phyloP scores from a whole-genome alignment of 78 protist genomes.

The Planoprotostelium fungivorum region DNA sequence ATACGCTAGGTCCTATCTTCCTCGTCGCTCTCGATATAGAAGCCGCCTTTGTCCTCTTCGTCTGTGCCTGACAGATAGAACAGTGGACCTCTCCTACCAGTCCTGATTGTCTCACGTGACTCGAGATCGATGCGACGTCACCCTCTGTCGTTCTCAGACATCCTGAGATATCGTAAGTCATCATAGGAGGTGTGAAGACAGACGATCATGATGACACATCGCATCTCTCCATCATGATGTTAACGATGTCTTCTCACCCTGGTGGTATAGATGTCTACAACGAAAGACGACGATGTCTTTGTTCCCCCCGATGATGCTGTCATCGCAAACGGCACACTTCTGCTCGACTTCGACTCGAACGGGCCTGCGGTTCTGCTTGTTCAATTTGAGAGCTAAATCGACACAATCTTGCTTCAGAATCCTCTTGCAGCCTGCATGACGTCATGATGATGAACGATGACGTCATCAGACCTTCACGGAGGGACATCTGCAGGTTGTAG shows the following conservation, averaged over 20 bases:
- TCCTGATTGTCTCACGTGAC: neutral
- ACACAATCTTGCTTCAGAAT: conserved; percentile 69
- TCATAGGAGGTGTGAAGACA: too few species aligned
- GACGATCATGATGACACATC: too few species aligned
- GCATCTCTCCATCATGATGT: neutral
- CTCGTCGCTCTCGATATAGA: too few species aligned
- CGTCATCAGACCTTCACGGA: conserved; percentile 45
- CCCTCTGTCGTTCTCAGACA: neutral
- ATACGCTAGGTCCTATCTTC: too few species aligned
- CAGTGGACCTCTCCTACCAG: neutral
- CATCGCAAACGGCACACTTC: conserved; percentile 51
- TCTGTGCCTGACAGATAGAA: neutral
- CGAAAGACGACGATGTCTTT: neutral
- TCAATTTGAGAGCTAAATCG: conserved; percentile 20
- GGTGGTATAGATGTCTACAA: neutral
- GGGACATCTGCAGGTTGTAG: conserved; percentile 74
- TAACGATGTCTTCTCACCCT: neutral
- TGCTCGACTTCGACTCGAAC: conserved; percentile 20
- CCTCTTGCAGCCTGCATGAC: conserved; percentile 26
- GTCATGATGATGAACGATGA: neutral
- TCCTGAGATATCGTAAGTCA: too few species aligned
- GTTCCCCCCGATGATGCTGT: conserved; percentile 13
- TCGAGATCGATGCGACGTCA: neutral
- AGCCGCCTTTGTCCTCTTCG: too few species aligned
- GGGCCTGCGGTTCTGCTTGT: conserved; percentile 18